A percentile compares a stretch with the other conserved stretches of the same genome.
These are phyloP conservation scores for Tetrapisispora namnaoensis DNA, from an alignment of 805 yeast genomes.

Conservation along the genomic window DNA sequence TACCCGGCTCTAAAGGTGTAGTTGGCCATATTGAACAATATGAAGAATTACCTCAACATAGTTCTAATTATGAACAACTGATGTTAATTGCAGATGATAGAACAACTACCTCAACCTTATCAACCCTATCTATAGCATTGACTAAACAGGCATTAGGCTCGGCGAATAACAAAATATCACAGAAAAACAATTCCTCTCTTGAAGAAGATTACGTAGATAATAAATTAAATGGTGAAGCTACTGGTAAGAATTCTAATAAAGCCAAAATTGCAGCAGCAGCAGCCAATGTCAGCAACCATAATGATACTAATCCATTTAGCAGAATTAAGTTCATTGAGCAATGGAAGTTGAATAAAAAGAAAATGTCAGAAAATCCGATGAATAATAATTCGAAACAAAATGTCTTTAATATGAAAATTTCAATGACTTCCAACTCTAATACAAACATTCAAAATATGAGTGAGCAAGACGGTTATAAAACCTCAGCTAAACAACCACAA, in stretches of 20 bases:
- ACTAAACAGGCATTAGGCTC: slow-evolving; percentile 20
- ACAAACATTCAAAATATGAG: slow-evolving; percentile 27
- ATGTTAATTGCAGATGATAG: slow-evolving; percentile 62
- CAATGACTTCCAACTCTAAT: slow-evolving; percentile 23
- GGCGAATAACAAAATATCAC: neutral
- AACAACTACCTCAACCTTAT: slow-evolving; percentile 30
- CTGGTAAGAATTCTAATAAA: slow-evolving; percentile 27
- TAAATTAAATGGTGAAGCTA: neutral
- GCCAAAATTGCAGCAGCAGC: slow-evolving; percentile 33
- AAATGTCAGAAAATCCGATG: slow-evolving; percentile 35
- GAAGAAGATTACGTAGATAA: slow-evolving; percentile 2
- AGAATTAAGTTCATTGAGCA: slow-evolving; percentile 84
- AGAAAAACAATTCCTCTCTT: neutral
- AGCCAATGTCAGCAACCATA: slow-evolving; percentile 27
- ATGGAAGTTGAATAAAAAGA: slow-evolving; percentile 58
- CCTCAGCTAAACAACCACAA: slow-evolving; percentile 16
- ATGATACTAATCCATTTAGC: slow-evolving; percentile 56
- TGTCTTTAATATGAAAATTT: slow-evolving; percentile 26
- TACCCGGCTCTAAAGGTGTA: slow-evolving; percentile 32
- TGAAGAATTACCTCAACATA: slow-evolving; percentile 64
- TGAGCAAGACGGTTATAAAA: slow-evolving; percentile 20
- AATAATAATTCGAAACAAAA: slow-evolving; percentile 18
- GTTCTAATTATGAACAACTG: slow-evolving; percentile 80
- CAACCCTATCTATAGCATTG: slow-evolving; percentile 31
- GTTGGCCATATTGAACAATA: slow-evolving; percentile 44